Base-by-base conservation (phyloP, 2,329 filamentous ascomycete genomes). In the Bipolaris bicolor region DNA sequence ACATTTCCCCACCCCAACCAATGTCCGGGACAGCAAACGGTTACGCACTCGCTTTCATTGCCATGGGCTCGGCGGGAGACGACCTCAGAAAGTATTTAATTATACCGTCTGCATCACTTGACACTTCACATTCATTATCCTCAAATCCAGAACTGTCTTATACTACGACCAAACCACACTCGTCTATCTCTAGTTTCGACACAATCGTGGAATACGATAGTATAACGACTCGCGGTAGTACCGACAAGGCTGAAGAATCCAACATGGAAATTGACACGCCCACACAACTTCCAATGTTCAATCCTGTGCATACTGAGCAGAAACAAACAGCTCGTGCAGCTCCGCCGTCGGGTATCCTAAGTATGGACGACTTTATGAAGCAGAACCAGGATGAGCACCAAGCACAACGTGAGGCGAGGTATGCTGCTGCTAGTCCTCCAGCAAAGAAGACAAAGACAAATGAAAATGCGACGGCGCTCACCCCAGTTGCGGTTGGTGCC, bases 21-120 rank as follows among this genome's bases (percentile, higher is more conserved):
- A 53, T 16, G 45, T 26, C 22, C 43, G 24, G 20, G 22, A 40
- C 46, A 47, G 26, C 55, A 58, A 58, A 54, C 52, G 22, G 53
- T 37, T 37, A 37, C 52, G 10, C 36, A 43, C 51, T 26, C 20
- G 41, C 26, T 9, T 6, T 26, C 34, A 43, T 61, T 33, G 46
- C 44, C 36, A 66, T 60, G 55, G 29, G 37, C 49, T 26, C 47
- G 45, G 24, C 60, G 33, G 65, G 55, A 26, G 61, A 70, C 7
- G 68, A 69, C 39, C 57, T 72, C 26, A 57, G 49, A 34, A 52
- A 57, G 48, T 59, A 58, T 45, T 64, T 70, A 49, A 66, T 67
- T 33, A 41, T 67, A 9, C 65, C 62, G 31, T 26, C 45, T 20
- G n/a, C 37, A 2, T 10, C 18, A 22, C 29, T 37, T n/a, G 22